phyloP scores from a whole-genome alignment of 2,329 filamentous ascomycete species.

The Zalaria sp. region DNA sequence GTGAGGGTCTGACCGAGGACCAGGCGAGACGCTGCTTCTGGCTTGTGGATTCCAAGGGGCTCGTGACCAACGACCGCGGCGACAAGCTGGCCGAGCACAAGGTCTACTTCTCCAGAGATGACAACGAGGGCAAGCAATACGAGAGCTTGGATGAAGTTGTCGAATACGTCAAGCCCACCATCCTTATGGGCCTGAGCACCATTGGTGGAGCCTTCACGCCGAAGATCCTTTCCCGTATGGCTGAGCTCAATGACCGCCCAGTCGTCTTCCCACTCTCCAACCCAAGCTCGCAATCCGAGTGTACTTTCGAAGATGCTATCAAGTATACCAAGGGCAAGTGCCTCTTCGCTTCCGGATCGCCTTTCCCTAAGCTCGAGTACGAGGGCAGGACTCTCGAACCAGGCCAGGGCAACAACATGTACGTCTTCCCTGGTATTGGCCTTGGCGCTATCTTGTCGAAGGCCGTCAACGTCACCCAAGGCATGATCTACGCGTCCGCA shows the following conservation, averaged over 20 bases:
- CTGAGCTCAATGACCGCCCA: slow-evolving; percentile 54
- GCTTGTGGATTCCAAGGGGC: slow-evolving; percentile 81
- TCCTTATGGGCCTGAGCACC: slow-evolving; percentile 85
- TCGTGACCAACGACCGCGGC: slow-evolving; percentile 84
- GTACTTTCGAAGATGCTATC: slow-evolving; percentile 89
- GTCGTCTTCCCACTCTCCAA: slow-evolving; percentile 83
- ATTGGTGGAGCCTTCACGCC: slow-evolving; percentile 92
- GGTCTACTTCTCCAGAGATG: slow-evolving; percentile 51
- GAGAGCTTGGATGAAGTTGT: slow-evolving; percentile 79
- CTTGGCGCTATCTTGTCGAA: slow-evolving; percentile 87
- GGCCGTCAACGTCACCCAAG: slow-evolving; percentile 71
- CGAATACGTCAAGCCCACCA: slow-evolving; percentile 87
- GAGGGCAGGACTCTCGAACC: slow-evolving; percentile 32
- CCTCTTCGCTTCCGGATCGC: slow-evolving; percentile 90
- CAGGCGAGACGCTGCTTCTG: slow-evolving; percentile 86
- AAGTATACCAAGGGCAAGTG: slow-evolving; percentile 80
- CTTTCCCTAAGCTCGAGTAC: slow-evolving; percentile 55
- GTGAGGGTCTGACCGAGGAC: slow-evolving; percentile 76
- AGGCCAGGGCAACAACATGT: slow-evolving; percentile 66
- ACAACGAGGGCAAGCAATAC: slow-evolving; percentile 53
- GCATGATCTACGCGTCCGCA: slow-evolving; percentile 94
- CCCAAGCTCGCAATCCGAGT: slow-evolving; percentile 91
- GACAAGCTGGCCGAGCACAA: slow-evolving; percentile 85
- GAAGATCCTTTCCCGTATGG: slow-evolving; percentile 54
- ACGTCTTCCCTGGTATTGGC: slow-evolving; percentile 93